Percentiles rank a stretch among this genome's conserved stretches.
Evolutionary conservation across 2,329 filamentous ascomycete species (phyloP).

Genomic region (Talaromyces verruculosus): DNA sequence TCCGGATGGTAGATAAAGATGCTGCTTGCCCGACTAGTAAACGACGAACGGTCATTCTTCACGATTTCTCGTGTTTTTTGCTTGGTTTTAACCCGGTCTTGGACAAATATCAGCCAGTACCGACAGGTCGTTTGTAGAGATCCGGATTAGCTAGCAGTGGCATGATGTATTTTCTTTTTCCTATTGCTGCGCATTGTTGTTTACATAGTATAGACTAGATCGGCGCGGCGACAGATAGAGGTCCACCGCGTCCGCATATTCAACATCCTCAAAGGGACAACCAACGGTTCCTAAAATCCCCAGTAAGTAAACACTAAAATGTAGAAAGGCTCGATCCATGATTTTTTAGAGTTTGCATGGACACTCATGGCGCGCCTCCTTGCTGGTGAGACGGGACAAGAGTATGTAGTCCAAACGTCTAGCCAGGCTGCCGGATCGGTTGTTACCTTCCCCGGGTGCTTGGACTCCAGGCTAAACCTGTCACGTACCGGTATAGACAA

Average conservation of each 20-base stretch:
- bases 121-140: conserved; percentile 4
- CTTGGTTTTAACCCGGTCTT: background rate
- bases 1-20: conserved; percentile 5
- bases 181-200: background rate
- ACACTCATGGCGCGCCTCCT: conserved; percentile 20
- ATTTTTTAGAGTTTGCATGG: conserved; percentile 21
- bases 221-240: background rate
- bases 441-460: conserved; percentile 15
- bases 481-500: background rate
- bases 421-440: background rate
- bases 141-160: background rate
- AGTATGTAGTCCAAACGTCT: background rate
- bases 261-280: background rate
- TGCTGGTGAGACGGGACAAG: conserved; percentile 16
- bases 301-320: background rate
- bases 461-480: conserved; percentile 13
- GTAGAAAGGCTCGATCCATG: conserved; percentile 11
- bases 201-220: background rate
- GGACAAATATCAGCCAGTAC: background rate
- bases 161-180: background rate
- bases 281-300: background rate
- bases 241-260: background rate
- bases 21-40: background rate
- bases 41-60: background rate
- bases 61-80: background rate